These are phyloP conservation scores for Xylona heveae DNA, from an alignment of 495 filamentous ascomycete genomes.

Conservation along the genomic window DNA sequence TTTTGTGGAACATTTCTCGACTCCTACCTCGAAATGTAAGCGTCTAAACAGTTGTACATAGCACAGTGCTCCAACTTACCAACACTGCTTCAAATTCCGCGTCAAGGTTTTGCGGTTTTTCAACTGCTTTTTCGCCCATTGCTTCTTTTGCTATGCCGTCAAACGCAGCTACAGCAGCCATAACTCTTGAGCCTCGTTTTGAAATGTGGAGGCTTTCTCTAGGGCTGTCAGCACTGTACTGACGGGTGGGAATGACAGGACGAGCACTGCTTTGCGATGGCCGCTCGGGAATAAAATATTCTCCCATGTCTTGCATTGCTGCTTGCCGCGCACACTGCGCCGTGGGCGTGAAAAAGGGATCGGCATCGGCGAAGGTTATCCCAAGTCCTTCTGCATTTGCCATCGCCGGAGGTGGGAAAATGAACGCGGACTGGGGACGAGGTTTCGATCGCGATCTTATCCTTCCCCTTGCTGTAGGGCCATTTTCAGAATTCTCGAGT, in stretches of 20 bases:
- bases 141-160: conserved; percentile 20
- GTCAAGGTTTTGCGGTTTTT: conserved; percentile 18
- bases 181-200: conserved; percentile 30
- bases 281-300: background rate
- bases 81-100: conserved; percentile 43
- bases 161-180: conserved; percentile 43
- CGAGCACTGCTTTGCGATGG: background rate
- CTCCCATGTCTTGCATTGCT: background rate
- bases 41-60: conserved; percentile 2
- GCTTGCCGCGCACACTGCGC: background rate
- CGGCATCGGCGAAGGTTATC: conserved; percentile 2
- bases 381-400: conserved; percentile 13
- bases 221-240: background rate
- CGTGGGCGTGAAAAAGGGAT: conserved; percentile 2
- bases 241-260: background rate
- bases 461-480: conserved; percentile 29
- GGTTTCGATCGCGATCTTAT: conserved; percentile 30
- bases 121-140: conserved; percentile 5
- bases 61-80: conserved; percentile 7
- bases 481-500: conserved; percentile 36
- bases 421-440: conserved; percentile 19
- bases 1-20: conserved; percentile 81
- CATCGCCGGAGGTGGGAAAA: too few species aligned
- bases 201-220: conserved; percentile 10
- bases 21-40: conserved; percentile 26